These are phyloP conservation scores for Colletotrichum phormii DNA, from an alignment of 2,329 filamentous ascomycete genomes.

Conservation along the genomic window DNA sequence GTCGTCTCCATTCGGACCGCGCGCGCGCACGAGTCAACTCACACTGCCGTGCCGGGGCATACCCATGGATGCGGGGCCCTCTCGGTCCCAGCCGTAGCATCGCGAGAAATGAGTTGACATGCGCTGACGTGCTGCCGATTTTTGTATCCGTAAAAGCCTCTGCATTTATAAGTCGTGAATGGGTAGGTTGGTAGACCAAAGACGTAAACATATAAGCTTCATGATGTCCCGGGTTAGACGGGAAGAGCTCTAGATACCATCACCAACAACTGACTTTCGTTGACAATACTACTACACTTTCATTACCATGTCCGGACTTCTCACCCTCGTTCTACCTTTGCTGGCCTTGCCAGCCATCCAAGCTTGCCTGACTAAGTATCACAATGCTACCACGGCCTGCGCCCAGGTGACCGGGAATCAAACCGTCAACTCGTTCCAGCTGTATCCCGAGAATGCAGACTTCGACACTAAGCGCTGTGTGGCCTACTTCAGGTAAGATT, in stretches of 20 bases:
- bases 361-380: slow-evolving; percentile 19
- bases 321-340: slow-evolving; percentile 2
- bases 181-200: background rate
- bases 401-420: slow-evolving; percentile 12
- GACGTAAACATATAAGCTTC: background rate
- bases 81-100: background rate
- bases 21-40: slow-evolving; percentile 18
- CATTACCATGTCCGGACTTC: background rate
- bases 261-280: background rate
- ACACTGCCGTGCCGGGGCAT: background rate
- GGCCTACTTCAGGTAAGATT: slow-evolving; percentile 38
- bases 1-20: background rate
- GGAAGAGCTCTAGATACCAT: background rate
- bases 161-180: background rate
- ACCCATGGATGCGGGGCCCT: slow-evolving; percentile 14
- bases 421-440: slow-evolving; percentile 23
- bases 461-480: slow-evolving; percentile 38
- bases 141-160: background rate
- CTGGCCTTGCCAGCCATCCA: slow-evolving; percentile 19
- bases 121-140: background rate
- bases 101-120: background rate
- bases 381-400: background rate
- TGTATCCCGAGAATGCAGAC: slow-evolving; percentile 41
- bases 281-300: background rate
- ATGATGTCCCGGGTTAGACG: background rate